Conservation (phyloP, 164 flowering plant species). For the Berberis vulgaris region DNA sequence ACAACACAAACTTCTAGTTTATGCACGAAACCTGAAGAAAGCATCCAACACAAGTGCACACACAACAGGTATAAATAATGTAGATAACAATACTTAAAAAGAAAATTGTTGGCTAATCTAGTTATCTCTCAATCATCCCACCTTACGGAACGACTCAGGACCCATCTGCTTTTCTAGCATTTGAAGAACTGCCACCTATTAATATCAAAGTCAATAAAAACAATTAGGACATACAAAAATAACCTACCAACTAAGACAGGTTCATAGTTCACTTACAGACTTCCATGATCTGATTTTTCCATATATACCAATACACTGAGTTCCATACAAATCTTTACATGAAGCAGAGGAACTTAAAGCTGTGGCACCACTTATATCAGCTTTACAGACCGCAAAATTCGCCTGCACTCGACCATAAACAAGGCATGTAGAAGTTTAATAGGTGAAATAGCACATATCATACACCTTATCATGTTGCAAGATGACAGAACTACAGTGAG, state of each 20-base stretch:
- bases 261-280: slow-evolving; percentile 55
- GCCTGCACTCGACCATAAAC: slow-evolving; percentile 37
- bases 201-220: slow-evolving; percentile 4
- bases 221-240: neutral
- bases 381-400: slow-evolving; percentile 82
- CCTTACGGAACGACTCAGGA: slow-evolving; percentile 85
- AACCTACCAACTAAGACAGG: neutral
- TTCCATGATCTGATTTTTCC: slow-evolving; percentile 96
- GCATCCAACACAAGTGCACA: too few relatives aligned
- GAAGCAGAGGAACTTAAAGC: slow-evolving; percentile 60
- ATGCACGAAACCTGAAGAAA: too few relatives aligned
- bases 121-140: slow-evolving; percentile 8
- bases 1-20: too few relatives aligned
- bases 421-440: neutral
- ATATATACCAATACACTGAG: slow-evolving; percentile 69
- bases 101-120: too few relatives aligned
- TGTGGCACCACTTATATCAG: slow-evolving; percentile 81
- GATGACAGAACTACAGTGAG: too few relatives aligned
- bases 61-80: too few relatives aligned
- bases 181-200: slow-evolving; percentile 87
- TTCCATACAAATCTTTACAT: slow-evolving; percentile 65
- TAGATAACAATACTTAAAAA: too few relatives aligned
- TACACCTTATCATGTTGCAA: neutral
- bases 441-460: neutral
- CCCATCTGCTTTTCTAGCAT: slow-evolving; percentile 99